These are phyloP conservation scores for Corrigiola litoralis DNA, from an alignment of 179 eudicot genomes.

Conservation along the genomic window DNA sequence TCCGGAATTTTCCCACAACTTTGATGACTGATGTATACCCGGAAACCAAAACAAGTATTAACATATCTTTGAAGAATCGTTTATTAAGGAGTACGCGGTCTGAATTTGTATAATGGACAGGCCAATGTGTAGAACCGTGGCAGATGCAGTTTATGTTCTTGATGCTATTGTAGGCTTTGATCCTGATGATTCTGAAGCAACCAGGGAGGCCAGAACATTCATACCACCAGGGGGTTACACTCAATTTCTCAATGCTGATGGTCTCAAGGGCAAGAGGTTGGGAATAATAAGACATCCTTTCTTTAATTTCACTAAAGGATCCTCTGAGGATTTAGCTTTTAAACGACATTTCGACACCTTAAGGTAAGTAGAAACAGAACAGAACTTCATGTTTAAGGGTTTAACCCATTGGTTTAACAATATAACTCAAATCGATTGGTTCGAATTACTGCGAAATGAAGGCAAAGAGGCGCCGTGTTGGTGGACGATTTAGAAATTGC, in stretches of 20 bases:
- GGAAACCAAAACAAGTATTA: too few species aligned
- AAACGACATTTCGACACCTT: slow-evolving; percentile 27
- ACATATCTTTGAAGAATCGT: too few species aligned
- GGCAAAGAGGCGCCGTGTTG: slow-evolving; percentile 24
- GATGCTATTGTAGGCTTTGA: slow-evolving; percentile 55
- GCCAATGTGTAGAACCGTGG: slow-evolving; percentile 51
- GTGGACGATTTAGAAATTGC: slow-evolving; percentile 19
- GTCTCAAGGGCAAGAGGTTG: slow-evolving; percentile 42
- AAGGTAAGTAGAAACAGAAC: slow-evolving; percentile 17
- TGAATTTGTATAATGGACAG: slow-evolving; percentile 15
- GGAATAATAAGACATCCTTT: slow-evolving; percentile 34
- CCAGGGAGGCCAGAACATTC: slow-evolving; percentile 25
- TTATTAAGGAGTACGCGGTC: background rate
- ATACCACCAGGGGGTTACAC: slow-evolving; percentile 45
- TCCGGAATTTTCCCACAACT: too few species aligned
- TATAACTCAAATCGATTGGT: background rate
- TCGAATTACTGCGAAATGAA: background rate
- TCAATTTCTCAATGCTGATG: slow-evolving; percentile 41
- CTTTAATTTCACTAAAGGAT: slow-evolving; percentile 18
- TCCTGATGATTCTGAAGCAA: slow-evolving; percentile 35
- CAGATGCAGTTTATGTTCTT: slow-evolving; percentile 52
- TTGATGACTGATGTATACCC: too few species aligned
- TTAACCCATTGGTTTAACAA: background rate
- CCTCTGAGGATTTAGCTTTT: slow-evolving; percentile 12
- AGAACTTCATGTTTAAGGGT: background rate